A percentile compares a stretch with the other conserved stretches of the same genome.
These are phyloP conservation scores for Plantago lanceolata DNA, from an alignment of 305 asterid species.

Conservation along the genomic window DNA sequence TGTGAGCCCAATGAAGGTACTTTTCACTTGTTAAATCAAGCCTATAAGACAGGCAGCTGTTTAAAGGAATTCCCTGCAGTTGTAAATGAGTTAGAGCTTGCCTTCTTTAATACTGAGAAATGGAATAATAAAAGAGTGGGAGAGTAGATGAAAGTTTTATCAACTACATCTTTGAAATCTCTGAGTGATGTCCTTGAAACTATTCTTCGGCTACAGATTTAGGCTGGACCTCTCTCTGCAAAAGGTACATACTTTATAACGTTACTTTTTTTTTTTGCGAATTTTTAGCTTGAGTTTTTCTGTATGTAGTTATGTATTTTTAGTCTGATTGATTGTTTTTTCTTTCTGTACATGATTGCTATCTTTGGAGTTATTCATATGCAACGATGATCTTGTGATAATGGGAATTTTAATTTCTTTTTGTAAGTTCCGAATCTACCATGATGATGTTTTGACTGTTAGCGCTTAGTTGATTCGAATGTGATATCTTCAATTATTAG, in stretches of 20 bases:
- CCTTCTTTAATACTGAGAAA: constrained; percentile 19
- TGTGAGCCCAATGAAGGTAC: constrained; percentile 42
- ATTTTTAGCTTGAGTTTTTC: background rate
- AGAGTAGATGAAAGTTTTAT: background rate
- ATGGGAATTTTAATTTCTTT: too few relatives aligned
- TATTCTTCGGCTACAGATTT: background rate
- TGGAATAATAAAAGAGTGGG: background rate
- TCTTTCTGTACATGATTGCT: too few relatives aligned
- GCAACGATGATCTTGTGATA: too few relatives aligned
- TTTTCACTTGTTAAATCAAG: constrained; percentile 27
- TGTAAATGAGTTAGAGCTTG: constrained; percentile 24
- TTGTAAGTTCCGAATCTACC: too few relatives aligned
- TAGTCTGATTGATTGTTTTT: too few relatives aligned
- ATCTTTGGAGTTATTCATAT: too few relatives aligned
- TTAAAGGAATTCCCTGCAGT: constrained; percentile 33
- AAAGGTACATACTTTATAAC: background rate
- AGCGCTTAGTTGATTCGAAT: too few relatives aligned
- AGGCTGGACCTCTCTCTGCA: background rate
- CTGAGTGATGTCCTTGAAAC: background rate
- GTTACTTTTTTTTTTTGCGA: background rate
- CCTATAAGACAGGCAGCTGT: constrained; percentile 32
- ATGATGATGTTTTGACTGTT: too few relatives aligned
- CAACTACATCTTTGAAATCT: background rate
- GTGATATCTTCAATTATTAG: too few relatives aligned
- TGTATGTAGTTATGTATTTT: too few relatives aligned